Conservation (phyloP, 768 basidiomycete genomes). For the Trametes gibbosa region DNA sequence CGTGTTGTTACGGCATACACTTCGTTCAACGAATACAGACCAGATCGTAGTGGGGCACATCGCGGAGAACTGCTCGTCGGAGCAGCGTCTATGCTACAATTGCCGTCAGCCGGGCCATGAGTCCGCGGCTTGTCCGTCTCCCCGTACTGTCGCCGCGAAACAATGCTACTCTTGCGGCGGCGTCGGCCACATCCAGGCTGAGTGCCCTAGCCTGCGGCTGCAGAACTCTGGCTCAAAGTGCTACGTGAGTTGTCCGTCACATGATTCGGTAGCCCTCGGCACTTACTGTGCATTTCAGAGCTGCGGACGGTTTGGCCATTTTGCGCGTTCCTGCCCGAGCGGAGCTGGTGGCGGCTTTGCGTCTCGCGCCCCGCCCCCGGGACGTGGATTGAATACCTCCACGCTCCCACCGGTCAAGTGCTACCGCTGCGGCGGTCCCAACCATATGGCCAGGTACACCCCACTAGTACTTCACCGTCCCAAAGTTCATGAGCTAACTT, state of each 20-base stretch:
- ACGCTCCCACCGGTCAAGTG: conserved; percentile 83
- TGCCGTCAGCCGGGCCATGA: conserved; percentile 95
- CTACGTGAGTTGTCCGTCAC: conserved; percentile 54
- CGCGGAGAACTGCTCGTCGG: conserved; percentile 87
- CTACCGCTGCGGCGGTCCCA: conserved; percentile 85
- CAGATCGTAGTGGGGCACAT: conserved; percentile 76
- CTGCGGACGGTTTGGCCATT: conserved; percentile 80
- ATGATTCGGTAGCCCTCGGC: not conserved
- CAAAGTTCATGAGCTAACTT: not conserved
- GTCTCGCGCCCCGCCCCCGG: conserved; percentile 69
- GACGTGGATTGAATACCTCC: conserved; percentile 71
- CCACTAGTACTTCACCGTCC: conserved; percentile 9
- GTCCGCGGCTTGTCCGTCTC: conserved; percentile 82
- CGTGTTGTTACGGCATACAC: conserved; percentile 32
- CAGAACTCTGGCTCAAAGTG: conserved; percentile 75
- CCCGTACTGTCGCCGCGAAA: conserved; percentile 78
- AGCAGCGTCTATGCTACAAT: conserved; percentile 90
- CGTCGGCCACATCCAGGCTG: conserved; percentile 86
- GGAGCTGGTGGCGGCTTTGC: conserved; percentile 50
- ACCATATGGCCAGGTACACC: conserved; percentile 76
- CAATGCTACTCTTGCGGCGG: conserved; percentile 94
- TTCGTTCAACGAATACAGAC: conserved; percentile 1
- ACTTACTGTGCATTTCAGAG: conserved; percentile 36
- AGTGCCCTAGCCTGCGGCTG: conserved; percentile 77
- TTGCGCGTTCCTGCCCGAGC: conserved; percentile 73